Evolutionary conservation across 768 basidiomycete genomes (phyloP).

Genomic region (Tricholoma matsutake): DNA sequence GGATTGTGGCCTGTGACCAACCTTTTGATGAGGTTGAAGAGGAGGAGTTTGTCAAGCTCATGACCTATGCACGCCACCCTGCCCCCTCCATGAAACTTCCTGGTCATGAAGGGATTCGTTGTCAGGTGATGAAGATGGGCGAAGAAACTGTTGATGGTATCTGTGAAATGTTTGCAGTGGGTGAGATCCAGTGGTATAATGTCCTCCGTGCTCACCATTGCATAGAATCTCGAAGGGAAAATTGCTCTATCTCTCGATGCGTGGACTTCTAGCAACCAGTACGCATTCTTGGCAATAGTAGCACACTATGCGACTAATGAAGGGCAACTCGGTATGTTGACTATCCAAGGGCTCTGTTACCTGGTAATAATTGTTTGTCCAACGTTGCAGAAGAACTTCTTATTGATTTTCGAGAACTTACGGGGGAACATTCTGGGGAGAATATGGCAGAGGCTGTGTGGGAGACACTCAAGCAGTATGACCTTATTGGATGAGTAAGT

Average conservation of each 20-base stretch:
- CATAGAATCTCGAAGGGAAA: background rate
- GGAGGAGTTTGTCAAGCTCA: background rate
- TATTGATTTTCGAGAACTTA: background rate
- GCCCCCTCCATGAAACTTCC: background rate
- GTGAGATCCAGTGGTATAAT: background rate
- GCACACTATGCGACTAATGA: background rate
- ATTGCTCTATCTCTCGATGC: background rate
- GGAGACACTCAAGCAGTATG: background rate
- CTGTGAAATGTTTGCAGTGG: background rate
- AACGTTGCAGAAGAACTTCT: background rate
- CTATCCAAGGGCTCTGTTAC: background rate
- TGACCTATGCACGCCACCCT: background rate
- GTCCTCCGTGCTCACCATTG: too few species aligned
- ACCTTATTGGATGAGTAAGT: background rate
- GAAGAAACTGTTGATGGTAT: background rate
- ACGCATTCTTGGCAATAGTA: background rate
- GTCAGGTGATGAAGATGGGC: background rate
- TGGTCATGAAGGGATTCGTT: background rate
- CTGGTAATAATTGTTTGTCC: background rate
- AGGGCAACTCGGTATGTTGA: background rate
- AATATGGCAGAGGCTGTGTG: background rate
- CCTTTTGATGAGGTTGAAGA: slow-evolving; percentile 1
- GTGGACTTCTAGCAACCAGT: background rate
- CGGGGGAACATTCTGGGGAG: too few species aligned
- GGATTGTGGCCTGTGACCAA: slow-evolving; percentile 1